phyloP scores from a whole-genome alignment of 1,139 yeast genomes.

The Nakaseomyces delphensis region DNA sequence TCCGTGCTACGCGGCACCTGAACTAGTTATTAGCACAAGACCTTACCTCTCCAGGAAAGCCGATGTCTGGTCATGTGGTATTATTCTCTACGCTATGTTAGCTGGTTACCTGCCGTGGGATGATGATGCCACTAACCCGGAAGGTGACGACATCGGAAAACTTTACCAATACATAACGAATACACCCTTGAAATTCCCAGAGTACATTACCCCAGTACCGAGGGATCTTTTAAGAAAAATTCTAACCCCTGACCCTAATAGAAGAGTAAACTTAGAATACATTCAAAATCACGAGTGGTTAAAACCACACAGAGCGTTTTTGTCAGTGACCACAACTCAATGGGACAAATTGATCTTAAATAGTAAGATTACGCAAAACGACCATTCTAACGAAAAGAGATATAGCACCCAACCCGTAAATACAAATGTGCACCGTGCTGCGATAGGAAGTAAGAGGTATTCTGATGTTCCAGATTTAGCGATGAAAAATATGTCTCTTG shows the following conservation, averaged over 20 bases:
- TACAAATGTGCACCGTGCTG: background rate
- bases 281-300: constrained; percentile 85
- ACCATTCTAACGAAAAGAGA: background rate
- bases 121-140: constrained; percentile 94
- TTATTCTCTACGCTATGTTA: constrained; percentile 89
- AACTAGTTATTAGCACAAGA: constrained; percentile 75
- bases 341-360: constrained; percentile 56
- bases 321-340: constrained; percentile 77
- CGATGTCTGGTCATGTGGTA: constrained; percentile 96
- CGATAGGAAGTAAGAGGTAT: background rate
- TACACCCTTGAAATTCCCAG: constrained; percentile 91
- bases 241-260: constrained; percentile 62
- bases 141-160: constrained; percentile 87
- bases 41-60: constrained; percentile 93
- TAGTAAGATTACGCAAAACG: background rate
- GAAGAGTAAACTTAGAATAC: constrained; percentile 58
- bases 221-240: constrained; percentile 82
- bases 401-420: background rate
- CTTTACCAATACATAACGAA: constrained; percentile 85
- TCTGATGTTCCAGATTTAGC: constrained; percentile 1
- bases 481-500: constrained; percentile 2
- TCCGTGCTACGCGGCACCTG: constrained; percentile 98
- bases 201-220: constrained; percentile 83
- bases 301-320: constrained; percentile 66
- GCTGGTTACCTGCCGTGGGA: constrained; percentile 97